Evolutionary conservation across 2,329 filamentous ascomycete species (phyloP).

Genomic region (Apiospora arundinis): DNA sequence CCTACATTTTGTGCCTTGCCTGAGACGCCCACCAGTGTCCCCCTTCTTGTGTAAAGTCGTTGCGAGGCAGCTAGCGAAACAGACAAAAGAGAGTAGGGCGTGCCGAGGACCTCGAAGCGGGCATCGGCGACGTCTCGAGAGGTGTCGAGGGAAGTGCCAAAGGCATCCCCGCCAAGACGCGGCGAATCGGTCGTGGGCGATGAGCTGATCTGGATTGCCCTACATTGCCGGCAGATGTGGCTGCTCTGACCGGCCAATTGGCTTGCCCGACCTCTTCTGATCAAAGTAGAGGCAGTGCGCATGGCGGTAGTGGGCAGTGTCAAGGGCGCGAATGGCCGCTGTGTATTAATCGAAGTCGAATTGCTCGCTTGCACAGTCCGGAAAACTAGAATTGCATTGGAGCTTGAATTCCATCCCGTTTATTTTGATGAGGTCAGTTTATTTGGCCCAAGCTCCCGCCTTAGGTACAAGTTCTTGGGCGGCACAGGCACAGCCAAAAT

Average conservation of each 20-base stretch:
- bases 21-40: constrained; percentile 87
- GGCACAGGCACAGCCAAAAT: background rate
- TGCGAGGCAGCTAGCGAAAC: constrained; percentile 93
- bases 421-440: constrained; percentile 18
- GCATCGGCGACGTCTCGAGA: constrained; percentile 71
- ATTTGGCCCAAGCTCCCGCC: constrained; percentile 18
- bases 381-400: constrained; percentile 10
- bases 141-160: constrained; percentile 54
- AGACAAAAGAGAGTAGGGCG: constrained; percentile 91
- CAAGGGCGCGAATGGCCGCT: constrained; percentile 6
- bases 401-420: background rate
- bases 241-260: constrained; percentile 32
- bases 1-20: constrained; percentile 89
- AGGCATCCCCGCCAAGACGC: constrained; percentile 58
- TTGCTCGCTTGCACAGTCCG: background rate
- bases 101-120: constrained; percentile 89
- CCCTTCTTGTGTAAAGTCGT: constrained; percentile 88
- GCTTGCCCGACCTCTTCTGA: constrained; percentile 33
- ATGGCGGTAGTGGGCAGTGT: constrained; percentile 30
- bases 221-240: constrained; percentile 61
- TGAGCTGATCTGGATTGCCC: constrained; percentile 68
- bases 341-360: background rate
- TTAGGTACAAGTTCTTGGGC: background rate
- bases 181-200: constrained; percentile 64
- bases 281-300: constrained; percentile 37